Conservation (phyloP, 768 basidiomycete species). For the Cyathus striatus region DNA sequence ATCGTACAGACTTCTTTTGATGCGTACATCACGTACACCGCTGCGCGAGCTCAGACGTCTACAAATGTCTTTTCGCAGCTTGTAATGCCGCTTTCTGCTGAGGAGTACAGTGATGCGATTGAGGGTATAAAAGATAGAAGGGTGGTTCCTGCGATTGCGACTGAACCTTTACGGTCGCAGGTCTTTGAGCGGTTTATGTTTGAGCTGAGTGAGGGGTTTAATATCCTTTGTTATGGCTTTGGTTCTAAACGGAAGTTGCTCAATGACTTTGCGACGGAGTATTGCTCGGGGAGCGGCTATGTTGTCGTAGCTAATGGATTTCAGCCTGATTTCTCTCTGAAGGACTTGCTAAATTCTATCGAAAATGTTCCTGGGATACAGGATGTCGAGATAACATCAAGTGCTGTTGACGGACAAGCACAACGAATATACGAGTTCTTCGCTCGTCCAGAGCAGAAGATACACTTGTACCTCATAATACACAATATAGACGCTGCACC, state of each 20-base stretch:
- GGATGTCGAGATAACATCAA: conserved; percentile 25
- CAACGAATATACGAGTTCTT: conserved; percentile 66
- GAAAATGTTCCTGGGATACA: conserved; percentile 42
- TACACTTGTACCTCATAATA: conserved; percentile 69
- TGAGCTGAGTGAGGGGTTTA: conserved; percentile 83
- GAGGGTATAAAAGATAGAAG: conserved; percentile 12
- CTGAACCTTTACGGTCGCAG: neutral
- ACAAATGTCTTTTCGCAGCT: conserved; percentile 74
- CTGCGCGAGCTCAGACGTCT: conserved; percentile 67
- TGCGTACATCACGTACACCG: conserved; percentile 71
- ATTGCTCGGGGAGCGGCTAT: conserved; percentile 56
- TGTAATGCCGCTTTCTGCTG: conserved; percentile 63
- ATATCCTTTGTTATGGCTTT: conserved; percentile 81
- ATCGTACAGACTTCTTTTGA: conserved; percentile 75
- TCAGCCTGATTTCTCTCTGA: conserved; percentile 61
- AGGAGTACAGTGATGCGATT: conserved; percentile 51
- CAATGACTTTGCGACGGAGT: conserved; percentile 63
- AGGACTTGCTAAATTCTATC: conserved; percentile 62
- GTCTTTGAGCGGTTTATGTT: conserved; percentile 56
- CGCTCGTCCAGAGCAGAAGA: conserved; percentile 25
- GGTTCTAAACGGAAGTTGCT: conserved; percentile 81
- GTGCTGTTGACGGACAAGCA: conserved; percentile 55
- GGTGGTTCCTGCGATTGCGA: neutral
- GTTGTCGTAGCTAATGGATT: conserved; percentile 79
- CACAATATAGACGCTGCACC: conserved; percentile 85